phyloP scores from a whole-genome alignment of 2,329 filamentous ascomycete genomes.

The Eutypella sp. region DNA sequence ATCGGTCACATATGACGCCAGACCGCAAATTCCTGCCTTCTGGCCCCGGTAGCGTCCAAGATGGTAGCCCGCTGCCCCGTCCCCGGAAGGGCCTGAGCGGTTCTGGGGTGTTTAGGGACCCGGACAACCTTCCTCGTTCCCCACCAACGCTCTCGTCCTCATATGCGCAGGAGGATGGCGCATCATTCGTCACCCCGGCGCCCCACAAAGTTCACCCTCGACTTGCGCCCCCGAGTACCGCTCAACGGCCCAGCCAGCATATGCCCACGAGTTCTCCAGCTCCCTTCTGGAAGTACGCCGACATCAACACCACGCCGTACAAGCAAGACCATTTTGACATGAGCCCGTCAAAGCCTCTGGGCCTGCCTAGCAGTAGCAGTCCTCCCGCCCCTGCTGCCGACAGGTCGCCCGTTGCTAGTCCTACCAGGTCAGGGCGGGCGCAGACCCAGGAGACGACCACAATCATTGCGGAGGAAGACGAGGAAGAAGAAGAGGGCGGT shows the following conservation, averaged over 20 bases:
- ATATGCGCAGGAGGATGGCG: constrained; percentile 55
- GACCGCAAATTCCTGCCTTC: constrained; percentile 43
- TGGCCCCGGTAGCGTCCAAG: constrained; percentile 37
- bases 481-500: constrained; percentile 45
- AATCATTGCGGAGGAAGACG: constrained; percentile 25
- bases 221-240: constrained; percentile 73
- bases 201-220: constrained; percentile 68
- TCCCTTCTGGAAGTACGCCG: constrained; percentile 83
- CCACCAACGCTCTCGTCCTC: constrained; percentile 56
- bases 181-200: constrained; percentile 65
- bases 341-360: constrained; percentile 51
- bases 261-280: constrained; percentile 83
- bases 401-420: constrained; percentile 46
- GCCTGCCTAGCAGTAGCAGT: constrained; percentile 51
- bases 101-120: constrained; percentile 39
- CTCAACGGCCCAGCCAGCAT: constrained; percentile 76
- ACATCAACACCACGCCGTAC: constrained; percentile 69
- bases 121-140: constrained; percentile 51
- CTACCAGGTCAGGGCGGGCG: constrained; percentile 34
- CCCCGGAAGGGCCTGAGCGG: constrained; percentile 42
- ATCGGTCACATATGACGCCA: constrained; percentile 52
- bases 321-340: constrained; percentile 48
- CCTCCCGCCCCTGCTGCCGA: constrained; percentile 45
- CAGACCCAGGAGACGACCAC: constrained; percentile 21
- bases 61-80: constrained; percentile 59